Conservation (phyloP, 257 asterid species). For the Rauvolfia tetraphylla region DNA sequence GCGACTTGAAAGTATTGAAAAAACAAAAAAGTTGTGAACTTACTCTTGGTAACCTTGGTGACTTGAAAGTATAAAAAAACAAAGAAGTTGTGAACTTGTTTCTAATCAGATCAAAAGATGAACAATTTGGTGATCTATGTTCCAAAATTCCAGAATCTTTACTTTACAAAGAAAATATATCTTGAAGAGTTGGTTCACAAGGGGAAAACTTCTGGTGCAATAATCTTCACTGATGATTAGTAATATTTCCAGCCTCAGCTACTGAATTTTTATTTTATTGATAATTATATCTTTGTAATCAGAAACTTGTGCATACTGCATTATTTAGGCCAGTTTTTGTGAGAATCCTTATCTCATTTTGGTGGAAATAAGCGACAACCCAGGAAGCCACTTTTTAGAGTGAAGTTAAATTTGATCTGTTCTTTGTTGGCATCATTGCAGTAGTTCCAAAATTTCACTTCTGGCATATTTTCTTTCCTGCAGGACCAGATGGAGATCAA, state of each 20-base stretch:
- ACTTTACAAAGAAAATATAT: not conserved
- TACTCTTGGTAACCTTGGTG: no score
- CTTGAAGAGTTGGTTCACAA: not conserved
- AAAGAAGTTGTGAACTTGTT: not conserved
- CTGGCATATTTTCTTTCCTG: not conserved
- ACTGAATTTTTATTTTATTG: not conserved
- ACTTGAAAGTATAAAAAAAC: no score
- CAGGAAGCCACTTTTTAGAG: not conserved
- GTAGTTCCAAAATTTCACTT: not conserved
- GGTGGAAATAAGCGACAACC: not conserved
- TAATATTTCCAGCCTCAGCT: not conserved
- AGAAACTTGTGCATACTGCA: not conserved
- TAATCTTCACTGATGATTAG: not conserved
- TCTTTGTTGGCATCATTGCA: not conserved
- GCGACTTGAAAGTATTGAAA: no score
- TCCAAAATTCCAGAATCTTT: not conserved
- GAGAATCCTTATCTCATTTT: not conserved
- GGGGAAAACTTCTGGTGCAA: not conserved
- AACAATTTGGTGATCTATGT: not conserved
- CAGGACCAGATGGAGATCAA: slow-evolving; percentile 38
- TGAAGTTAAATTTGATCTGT: not conserved
- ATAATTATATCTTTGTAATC: not conserved
- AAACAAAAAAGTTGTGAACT: no score
- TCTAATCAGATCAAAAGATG: not conserved
- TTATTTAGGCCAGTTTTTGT: not conserved